Conservation (phyloP, 2,329 filamentous ascomycete species). For the Nannizziopsis arthrosporioides region DNA sequence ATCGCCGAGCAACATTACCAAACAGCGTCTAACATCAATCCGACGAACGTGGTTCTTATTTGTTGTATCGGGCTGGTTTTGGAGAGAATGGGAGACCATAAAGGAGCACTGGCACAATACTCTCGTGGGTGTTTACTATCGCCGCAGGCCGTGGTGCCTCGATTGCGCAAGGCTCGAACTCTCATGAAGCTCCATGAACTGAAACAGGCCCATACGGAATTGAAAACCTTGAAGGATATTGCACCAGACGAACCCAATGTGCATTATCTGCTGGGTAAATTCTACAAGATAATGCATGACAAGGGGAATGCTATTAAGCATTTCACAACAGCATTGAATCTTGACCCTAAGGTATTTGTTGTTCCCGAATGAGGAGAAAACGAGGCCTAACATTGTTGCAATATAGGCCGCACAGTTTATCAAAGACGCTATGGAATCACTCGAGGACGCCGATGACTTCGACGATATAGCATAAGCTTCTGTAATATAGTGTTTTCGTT, state of each 20-base stretch:
- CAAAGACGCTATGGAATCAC: constrained; percentile 88
- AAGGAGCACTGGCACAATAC: constrained; percentile 69
- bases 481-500: neutral
- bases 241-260: constrained; percentile 93
- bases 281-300: constrained; percentile 49
- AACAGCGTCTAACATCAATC: constrained; percentile 78
- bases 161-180: constrained; percentile 85
- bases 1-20: constrained; percentile 87
- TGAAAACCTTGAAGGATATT: constrained; percentile 79
- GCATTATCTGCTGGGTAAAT: constrained; percentile 72
- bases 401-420: constrained; percentile 76
- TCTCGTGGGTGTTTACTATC: constrained; percentile 70
- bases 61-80: constrained; percentile 85
- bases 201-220: constrained; percentile 63
- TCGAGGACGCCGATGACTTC: constrained; percentile 63
- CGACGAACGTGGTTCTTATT: constrained; percentile 81
- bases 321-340: constrained; percentile 85
- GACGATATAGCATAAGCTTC: constrained; percentile 27
- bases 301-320: constrained; percentile 72
- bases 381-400: constrained; percentile 1
- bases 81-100: constrained; percentile 75
- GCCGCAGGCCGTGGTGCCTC: constrained; percentile 66
- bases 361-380: neutral
- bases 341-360: constrained; percentile 79
- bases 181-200: constrained; percentile 63